These are phyloP conservation scores for Mucor mucedo DNA, from an alignment of 371 early-diverging fungal genomes.

Conservation along the genomic window DNA sequence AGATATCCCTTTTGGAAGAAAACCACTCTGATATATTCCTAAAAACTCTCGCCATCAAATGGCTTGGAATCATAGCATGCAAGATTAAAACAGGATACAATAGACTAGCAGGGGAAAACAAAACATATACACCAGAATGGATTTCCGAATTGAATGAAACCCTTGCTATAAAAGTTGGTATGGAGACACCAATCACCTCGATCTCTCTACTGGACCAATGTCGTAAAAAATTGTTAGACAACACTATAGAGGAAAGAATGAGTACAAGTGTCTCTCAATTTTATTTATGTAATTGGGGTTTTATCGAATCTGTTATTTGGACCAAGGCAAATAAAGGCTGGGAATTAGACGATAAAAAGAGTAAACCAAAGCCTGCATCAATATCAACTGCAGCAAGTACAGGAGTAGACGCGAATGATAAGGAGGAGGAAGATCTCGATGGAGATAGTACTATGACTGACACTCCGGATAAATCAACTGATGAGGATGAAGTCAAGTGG, in stretches of 20 bases:
- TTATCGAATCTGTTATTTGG: conserved; percentile 29
- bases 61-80: conserved; percentile 70
- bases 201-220: conserved; percentile 35
- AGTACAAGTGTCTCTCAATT: conserved; percentile 23
- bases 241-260: conserved; percentile 11
- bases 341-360: conserved; percentile 15
- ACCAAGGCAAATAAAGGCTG: conserved; percentile 29
- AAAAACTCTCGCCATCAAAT: conserved; percentile 77
- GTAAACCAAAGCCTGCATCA: neutral
- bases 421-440: conserved; percentile 6
- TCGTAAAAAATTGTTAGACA: conserved; percentile 31
- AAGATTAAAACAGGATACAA: conserved; percentile 50
- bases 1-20: conserved; percentile 66
- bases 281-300: conserved; percentile 35
- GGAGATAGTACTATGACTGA: conserved; percentile 9
- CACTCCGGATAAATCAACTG: neutral
- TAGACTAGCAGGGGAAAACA: conserved; percentile 17
- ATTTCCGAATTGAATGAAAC: conserved; percentile 31
- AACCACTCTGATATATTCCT: conserved; percentile 62
- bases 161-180: conserved; percentile 27
- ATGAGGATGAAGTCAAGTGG: conserved; percentile 26
- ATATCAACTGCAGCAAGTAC: neutral
- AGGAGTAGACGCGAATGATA: neutral
- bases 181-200: conserved; percentile 21
- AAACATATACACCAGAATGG: conserved; percentile 42